Evolutionary conservation across 495 filamentous ascomycete genomes (phyloP), one percentile per base, ranked within the genome.

Genomic region (Aspergillus sclerotiicarbonarius): DNA sequence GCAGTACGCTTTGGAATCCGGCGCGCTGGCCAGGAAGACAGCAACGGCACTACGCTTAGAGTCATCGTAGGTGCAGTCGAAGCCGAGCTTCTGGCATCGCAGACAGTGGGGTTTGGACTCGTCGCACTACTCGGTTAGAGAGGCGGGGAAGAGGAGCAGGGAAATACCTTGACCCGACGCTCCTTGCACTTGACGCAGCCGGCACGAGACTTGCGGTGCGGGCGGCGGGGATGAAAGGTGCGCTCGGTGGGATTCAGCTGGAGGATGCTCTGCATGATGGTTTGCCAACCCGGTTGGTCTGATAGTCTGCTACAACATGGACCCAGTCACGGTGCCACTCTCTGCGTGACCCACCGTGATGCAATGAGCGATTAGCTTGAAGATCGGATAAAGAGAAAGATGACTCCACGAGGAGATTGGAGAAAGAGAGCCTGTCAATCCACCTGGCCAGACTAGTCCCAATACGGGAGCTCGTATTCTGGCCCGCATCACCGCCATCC

Each of bases 171-270:
- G 48, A 82, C 67, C 57, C 71, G 67, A 35, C 77, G 66, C 29
- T 75, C 69, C 60, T 81, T 82, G 62, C 78, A 82, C 56, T 75
- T 76, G 39, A 64, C 61, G 57, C 78, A 81, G 16, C 79, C 77
- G 48, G 47, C 66, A 25, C 77, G 73, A 29, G 79, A 82, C 60
- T 76, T 76, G 52, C 69, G 72, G 62, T 78, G 78, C 5, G 69
- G 39, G 31, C 70, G 64, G 16, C 71, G 69, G 44, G 72, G 35
- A 53, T 75, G 70, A 51, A 65, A 73, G 54, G 66, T 62, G 43
- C 47, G 60, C 29, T 47, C 37, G 59, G 63, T 59, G 50, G 64
- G 61, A 51, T 19, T 67, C 65, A 45, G 73, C 68, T 30, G 68
- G 56, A 49, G 62, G 58, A 54, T 64, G 39, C 72, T 66, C 50